Conservation (phyloP, 75 land plant genomes). For the Pseudotsuga menziesii region DNA sequence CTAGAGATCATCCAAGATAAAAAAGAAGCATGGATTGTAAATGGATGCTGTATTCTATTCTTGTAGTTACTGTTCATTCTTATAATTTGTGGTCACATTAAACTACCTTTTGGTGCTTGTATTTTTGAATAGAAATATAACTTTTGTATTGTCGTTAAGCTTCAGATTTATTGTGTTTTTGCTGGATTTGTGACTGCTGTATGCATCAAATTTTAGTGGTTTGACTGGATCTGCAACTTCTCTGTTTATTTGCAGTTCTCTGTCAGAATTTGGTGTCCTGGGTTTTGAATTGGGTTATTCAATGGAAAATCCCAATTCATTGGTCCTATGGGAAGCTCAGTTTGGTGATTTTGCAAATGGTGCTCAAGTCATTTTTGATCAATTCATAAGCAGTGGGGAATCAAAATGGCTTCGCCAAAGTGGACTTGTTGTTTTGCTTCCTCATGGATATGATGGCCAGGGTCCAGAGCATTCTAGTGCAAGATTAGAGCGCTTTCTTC, state of each 20-base stretch:
- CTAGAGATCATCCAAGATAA: no score
- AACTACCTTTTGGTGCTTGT: no score
- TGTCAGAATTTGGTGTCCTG: constrained; percentile 95
- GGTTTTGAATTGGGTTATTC: constrained; percentile 99
- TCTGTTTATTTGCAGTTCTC: constrained; percentile 56
- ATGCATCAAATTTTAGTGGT: no score
- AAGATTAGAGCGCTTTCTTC: constrained; percentile 87
- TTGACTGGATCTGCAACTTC: no score
- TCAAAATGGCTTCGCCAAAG: constrained; percentile 93
- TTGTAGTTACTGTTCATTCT: no score
- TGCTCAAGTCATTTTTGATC: constrained; percentile 95
- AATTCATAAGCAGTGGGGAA: constrained; percentile 94
- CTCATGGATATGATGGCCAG: constrained; percentile 99
- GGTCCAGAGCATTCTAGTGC: constrained; percentile 99
- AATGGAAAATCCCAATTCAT: constrained; percentile 94
- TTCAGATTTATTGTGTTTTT: no score
- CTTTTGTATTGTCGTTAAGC: no score
- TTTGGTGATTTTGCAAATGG: constrained; percentile 99
- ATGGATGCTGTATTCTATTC: no score
- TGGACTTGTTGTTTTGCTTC: constrained; percentile 86
- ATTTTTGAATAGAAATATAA: no score
- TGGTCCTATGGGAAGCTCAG: constrained; percentile 97
- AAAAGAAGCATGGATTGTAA: no score
- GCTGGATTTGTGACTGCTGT: no score
- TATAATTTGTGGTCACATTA: no score